Conservation (phyloP, 306 rosid species). For the Heteromeles arbutifolia region DNA sequence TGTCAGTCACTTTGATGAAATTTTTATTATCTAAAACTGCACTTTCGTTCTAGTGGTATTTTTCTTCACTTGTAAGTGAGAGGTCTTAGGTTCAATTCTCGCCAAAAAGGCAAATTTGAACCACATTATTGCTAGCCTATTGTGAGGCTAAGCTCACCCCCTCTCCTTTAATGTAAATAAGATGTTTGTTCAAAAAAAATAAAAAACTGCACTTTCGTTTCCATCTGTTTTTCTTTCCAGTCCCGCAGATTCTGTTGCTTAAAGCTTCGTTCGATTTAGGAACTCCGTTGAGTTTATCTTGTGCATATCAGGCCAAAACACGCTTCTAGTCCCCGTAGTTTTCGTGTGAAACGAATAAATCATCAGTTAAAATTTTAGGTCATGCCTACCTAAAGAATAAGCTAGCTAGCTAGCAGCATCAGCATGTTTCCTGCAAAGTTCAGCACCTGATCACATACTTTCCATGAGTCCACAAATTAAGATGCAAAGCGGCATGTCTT, state of each 20-base stretch:
- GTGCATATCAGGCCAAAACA: too few relatives aligned
- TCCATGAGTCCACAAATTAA: constrained; percentile 1
- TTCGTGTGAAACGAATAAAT: not conserved
- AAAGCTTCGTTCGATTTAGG: not conserved
- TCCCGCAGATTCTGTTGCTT: not conserved
- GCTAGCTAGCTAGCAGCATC: not conserved
- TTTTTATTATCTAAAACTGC: not conserved
- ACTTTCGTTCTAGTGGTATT: not conserved
- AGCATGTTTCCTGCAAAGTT: not conserved
- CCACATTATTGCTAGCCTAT: too few relatives aligned
- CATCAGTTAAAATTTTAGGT: not conserved
- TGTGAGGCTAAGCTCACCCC: too few relatives aligned
- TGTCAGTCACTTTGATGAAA: constrained; percentile 19
- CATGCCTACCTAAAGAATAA: not conserved
- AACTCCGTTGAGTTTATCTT: too few relatives aligned
- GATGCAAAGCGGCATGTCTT: constrained; percentile 15
- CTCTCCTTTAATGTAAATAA: too few relatives aligned
- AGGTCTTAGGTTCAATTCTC: too few relatives aligned
- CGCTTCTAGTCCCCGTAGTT: too few relatives aligned
- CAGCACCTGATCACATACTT: constrained; percentile 23
- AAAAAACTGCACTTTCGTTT: constrained; percentile 3
- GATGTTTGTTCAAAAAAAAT: too few relatives aligned
- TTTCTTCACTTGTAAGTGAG: too few relatives aligned
- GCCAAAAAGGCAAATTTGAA: too few relatives aligned
- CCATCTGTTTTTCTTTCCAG: not conserved